Conservation (phyloP, 768 basidiomycete species). For the Fistulinella prunicolor region DNA sequence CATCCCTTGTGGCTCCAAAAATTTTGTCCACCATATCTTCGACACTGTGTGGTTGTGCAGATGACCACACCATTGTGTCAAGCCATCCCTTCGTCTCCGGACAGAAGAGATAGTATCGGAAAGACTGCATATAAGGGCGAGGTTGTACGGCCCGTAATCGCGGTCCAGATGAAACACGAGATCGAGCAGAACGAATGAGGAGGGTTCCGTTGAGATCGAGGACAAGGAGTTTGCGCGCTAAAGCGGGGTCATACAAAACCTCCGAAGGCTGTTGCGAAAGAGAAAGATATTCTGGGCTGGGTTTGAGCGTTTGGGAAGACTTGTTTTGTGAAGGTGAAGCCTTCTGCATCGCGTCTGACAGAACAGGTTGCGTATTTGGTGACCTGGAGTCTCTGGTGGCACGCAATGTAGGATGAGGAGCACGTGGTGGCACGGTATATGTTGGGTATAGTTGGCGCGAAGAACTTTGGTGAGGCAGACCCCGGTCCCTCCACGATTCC, state of each 20-base stretch:
- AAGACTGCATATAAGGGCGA: slow-evolving; percentile 64
- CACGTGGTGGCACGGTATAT: slow-evolving; percentile 6
- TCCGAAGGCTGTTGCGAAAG: slow-evolving; percentile 30
- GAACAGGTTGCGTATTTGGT: not conserved
- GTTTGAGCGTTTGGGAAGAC: slow-evolving; percentile 14
- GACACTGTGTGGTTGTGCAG: slow-evolving; percentile 79
- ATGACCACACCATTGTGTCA: slow-evolving; percentile 88
- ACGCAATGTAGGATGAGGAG: slow-evolving; percentile 6
- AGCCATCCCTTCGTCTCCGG: slow-evolving; percentile 60
- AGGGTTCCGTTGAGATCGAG: slow-evolving; percentile 70
- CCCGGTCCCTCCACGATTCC: slow-evolving; percentile 7
- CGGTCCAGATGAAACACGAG: slow-evolving; percentile 11
- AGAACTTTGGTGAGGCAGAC: not conserved
- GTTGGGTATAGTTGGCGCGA: slow-evolving; percentile 12
- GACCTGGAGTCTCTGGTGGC: slow-evolving; percentile 3
- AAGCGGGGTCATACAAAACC: slow-evolving; percentile 22
- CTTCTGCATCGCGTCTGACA: not conserved
- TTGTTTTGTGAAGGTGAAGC: slow-evolving; percentile 1
- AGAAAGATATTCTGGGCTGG: slow-evolving; percentile 38
- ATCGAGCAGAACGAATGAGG: slow-evolving; percentile 49
- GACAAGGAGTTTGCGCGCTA: slow-evolving; percentile 60
- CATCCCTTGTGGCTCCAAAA: slow-evolving; percentile 44
- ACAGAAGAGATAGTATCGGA: slow-evolving; percentile 63
- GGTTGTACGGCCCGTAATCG: slow-evolving; percentile 46
- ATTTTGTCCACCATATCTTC: slow-evolving; percentile 65